Evolutionary conservation across 75 land plant genomes (phyloP).

Genomic region (Sequoiadendron giganteum): DNA sequence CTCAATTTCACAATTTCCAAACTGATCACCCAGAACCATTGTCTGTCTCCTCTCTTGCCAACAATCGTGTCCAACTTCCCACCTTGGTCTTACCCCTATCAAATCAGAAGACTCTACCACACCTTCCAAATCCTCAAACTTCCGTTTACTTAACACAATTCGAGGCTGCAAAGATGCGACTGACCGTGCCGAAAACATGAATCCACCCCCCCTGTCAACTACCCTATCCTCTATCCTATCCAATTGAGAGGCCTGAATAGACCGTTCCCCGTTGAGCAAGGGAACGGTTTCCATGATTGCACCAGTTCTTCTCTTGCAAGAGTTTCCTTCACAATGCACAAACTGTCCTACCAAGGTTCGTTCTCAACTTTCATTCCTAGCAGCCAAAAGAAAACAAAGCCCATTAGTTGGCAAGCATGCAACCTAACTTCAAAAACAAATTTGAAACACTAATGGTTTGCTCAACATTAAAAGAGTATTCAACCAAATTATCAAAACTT

Average conservation of each 20-base stretch:
- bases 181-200: not conserved
- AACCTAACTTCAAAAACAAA: no score
- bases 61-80: not conserved
- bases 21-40: not conserved
- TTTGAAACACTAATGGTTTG: no score
- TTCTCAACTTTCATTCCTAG: not conserved
- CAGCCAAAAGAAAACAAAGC: not conserved
- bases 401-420: no score
- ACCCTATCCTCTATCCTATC: not conserved
- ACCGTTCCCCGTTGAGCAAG: conserved; percentile 3
- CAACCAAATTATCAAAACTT: no score
- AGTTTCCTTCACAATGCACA: not conserved
- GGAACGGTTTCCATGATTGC: conserved; percentile 6
- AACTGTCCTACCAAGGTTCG: not conserved
- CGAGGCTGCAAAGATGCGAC: not conserved
- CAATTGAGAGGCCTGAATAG: not conserved
- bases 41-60: conserved; percentile 3
- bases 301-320: not conserved
- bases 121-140: conserved; percentile 3
- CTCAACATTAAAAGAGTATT: no score
- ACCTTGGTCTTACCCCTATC: not conserved
- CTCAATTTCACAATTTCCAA: not conserved
- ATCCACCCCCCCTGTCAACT: not conserved
- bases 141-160: not conserved
- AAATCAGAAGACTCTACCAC: not conserved